phyloP scores from a whole-genome alignment of 495 filamentous ascomycete genomes.

The Evansstolkia leycettana region DNA sequence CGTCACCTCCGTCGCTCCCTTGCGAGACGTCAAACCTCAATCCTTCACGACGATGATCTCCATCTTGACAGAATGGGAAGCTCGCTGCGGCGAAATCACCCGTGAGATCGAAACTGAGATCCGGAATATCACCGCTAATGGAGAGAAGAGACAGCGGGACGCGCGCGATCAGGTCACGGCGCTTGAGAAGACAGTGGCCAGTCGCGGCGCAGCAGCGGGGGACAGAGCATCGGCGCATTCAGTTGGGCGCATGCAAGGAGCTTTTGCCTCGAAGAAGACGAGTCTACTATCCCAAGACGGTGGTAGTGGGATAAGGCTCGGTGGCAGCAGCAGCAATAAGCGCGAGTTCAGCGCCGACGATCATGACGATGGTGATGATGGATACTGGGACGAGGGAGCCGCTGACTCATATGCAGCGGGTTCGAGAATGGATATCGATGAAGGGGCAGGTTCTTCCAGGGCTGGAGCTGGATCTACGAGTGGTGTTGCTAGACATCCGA shows the following conservation, averaged over 20 bases:
- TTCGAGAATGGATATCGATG: conserved; percentile 37
- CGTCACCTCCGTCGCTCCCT: conserved; percentile 66
- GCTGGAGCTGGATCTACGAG: conserved; percentile 5
- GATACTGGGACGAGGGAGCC: conserved; percentile 37
- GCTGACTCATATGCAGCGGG: conserved; percentile 44
- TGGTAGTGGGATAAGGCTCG: conserved; percentile 16
- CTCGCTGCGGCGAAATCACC: conserved; percentile 63
- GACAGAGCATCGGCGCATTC: too few species aligned
- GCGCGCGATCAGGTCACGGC: conserved; percentile 33
- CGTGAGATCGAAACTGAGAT: conserved; percentile 64
- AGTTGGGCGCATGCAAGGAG: too few species aligned
- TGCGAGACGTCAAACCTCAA: conserved; percentile 70
- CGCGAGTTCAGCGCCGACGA: conserved; percentile 28
- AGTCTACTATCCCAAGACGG: conserved; percentile 4
- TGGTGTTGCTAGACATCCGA: conserved; percentile 18
- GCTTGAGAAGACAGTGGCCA: conserved; percentile 33
- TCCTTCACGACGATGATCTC: conserved; percentile 53
- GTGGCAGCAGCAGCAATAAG: conserved; percentile 22
- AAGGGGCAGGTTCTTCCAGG: conserved; percentile 18
- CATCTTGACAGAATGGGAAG: conserved; percentile 60
- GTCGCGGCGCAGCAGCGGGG: conserved; percentile 10
- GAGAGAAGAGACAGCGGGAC: conserved; percentile 36
- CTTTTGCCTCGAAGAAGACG: conserved; percentile 13
- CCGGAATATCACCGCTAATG: conserved; percentile 38
- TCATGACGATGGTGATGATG: conserved; percentile 33